Conservation (phyloP, 1,284 basidiomycete species). For the Puccinia coronata region DNA sequence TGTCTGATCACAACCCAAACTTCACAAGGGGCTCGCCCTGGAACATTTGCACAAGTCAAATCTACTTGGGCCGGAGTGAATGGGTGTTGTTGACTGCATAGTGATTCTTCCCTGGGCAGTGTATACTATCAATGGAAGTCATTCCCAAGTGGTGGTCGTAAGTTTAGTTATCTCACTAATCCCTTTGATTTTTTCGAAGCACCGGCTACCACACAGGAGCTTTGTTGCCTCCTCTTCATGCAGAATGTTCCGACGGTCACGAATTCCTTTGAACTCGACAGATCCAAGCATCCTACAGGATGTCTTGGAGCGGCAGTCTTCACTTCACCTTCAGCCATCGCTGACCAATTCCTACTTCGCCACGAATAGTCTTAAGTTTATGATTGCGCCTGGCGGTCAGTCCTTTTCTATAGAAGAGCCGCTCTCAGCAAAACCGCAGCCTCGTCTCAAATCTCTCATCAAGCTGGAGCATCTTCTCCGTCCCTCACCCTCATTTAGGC, state of each 20-base stretch:
- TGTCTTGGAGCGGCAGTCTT: not conserved
- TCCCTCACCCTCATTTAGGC: conserved; percentile 24
- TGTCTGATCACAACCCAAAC: too few species aligned
- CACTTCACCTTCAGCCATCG: not conserved
- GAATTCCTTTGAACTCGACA: not conserved
- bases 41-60: too few species aligned
- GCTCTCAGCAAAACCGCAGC: not conserved
- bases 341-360: not conserved
- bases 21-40: too few species aligned
- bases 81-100: too few species aligned
- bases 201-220: not conserved
- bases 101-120: too few species aligned
- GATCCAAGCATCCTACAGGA: not conserved
- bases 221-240: too few species aligned
- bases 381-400: not conserved
- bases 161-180: too few species aligned
- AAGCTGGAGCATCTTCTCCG: conserved; percentile 33
- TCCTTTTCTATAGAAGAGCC: not conserved
- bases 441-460: conserved; percentile 28
- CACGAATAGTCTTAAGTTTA: not conserved
- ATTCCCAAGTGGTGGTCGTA: too few species aligned
- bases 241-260: not conserved
- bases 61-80: too few species aligned
- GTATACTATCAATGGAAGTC: too few species aligned
- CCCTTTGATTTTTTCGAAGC: too few species aligned